Percentiles rank a stretch among this genome's conserved stretches.
phyloP scores from a whole-genome alignment of 2,329 filamentous ascomycete species.

The Elsinoe necatrix region DNA sequence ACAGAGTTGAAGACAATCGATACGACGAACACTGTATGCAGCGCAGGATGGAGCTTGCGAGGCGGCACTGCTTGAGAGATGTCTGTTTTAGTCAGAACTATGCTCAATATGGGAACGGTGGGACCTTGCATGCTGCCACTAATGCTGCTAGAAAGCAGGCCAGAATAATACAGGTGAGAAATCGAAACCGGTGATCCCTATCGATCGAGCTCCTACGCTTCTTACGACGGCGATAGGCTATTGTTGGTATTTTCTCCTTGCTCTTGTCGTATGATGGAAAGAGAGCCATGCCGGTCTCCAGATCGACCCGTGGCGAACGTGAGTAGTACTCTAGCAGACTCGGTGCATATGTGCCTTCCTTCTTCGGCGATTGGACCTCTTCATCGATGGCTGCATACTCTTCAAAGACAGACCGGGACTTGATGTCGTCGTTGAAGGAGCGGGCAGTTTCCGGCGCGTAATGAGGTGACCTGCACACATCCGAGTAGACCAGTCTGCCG shows the following conservation, averaged over 20 bases:
- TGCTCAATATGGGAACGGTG: not conserved
- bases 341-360: constrained; percentile 1
- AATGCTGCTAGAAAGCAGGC: not conserved
- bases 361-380: not conserved
- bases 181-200: not conserved
- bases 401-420: constrained; percentile 2
- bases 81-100: not conserved
- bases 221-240: constrained; percentile 1
- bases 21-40: not conserved
- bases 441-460: not conserved
- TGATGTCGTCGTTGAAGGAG: constrained; percentile 6
- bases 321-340: constrained; percentile 10
- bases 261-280: not conserved
- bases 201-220: not conserved
- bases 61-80: constrained; percentile 1
- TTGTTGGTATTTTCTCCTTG: not conserved
- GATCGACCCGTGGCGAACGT: constrained; percentile 1
- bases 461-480: not conserved
- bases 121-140: constrained; percentile 2
- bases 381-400: constrained; percentile 2
- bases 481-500: constrained; percentile 3
- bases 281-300: constrained; percentile 4
- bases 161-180: constrained; percentile 1
- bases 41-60: not conserved
- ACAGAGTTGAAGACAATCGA: not conserved